phyloP scores from a whole-genome alignment of 768 basidiomycete species.

The Lepiota subincarnata region DNA sequence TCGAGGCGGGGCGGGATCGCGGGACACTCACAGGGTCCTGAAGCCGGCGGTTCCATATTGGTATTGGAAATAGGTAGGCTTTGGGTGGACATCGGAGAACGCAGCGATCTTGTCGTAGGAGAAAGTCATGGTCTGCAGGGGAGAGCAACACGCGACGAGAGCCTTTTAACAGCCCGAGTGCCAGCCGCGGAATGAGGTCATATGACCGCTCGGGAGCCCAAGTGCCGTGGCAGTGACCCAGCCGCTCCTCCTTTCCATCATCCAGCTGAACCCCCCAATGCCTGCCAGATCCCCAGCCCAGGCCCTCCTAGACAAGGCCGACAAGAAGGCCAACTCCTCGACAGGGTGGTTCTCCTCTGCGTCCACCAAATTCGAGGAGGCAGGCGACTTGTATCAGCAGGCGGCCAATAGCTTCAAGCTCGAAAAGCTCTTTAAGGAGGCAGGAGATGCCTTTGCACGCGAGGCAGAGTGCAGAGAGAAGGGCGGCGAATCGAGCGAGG shows the following conservation, averaged over 20 bases:
- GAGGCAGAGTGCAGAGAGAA: constrained; percentile 94
- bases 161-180: too few relatives aligned
- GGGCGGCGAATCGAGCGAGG: constrained; percentile 85
- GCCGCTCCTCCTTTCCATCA: constrained; percentile 17
- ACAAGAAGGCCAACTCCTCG: constrained; percentile 87
- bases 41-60: constrained; percentile 96
- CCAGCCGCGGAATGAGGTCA: constrained; percentile 8
- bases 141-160: neutral
- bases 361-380: constrained; percentile 87
- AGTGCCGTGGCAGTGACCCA: constrained; percentile 10
- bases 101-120: constrained; percentile 41
- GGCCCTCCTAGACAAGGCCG: constrained; percentile 75
- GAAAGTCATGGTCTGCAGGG: constrained; percentile 2
- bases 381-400: constrained; percentile 91
- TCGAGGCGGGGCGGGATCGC: neutral
- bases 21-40: constrained; percentile 69
- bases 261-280: constrained; percentile 46
- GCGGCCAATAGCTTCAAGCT: constrained; percentile 92
- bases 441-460: constrained; percentile 87
- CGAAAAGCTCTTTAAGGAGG: constrained; percentile 88
- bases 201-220: constrained; percentile 16
- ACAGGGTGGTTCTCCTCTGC: constrained; percentile 86
- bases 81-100: constrained; percentile 61
- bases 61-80: constrained; percentile 65
- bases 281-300: constrained; percentile 77